Evolutionary conservation across 139 green algal genomes (phyloP).

Genomic region (Ettlia oleoabundans): DNA sequence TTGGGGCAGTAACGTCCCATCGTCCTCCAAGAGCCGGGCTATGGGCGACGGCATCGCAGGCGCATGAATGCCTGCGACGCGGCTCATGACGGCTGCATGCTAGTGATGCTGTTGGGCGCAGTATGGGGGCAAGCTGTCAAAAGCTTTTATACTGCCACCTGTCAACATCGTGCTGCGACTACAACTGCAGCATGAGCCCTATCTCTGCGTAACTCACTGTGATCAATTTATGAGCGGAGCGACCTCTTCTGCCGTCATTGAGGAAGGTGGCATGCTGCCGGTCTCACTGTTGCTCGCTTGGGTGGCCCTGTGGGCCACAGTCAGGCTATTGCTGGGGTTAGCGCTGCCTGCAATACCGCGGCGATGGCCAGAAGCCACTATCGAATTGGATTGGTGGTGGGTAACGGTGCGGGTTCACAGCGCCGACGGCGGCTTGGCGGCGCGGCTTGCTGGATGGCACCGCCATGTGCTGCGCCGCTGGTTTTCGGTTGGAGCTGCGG

Average conservation of each 20-base stretch:
- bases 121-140: too few species aligned
- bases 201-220: too few species aligned
- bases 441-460: background rate
- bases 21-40: background rate
- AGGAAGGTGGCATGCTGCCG: background rate
- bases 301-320: background rate
- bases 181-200: too few species aligned
- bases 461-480: background rate
- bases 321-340: background rate
- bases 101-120: too few species aligned
- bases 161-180: too few species aligned
- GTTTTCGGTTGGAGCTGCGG: background rate
- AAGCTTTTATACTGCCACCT: too few species aligned
- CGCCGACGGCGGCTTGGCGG: background rate
- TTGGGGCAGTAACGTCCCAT: too few species aligned
- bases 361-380: background rate
- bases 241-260: too few species aligned
- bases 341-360: background rate
- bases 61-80: background rate
- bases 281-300: background rate
- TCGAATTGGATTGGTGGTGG: constrained; percentile 16
- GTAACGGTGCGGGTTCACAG: background rate
- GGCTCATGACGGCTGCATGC: background rate
- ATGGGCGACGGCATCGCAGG: background rate
- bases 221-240: too few species aligned